Evolutionary conservation across 2,329 filamentous ascomycete genomes (phyloP).

Genomic region (Dactylella cylindrospora): DNA sequence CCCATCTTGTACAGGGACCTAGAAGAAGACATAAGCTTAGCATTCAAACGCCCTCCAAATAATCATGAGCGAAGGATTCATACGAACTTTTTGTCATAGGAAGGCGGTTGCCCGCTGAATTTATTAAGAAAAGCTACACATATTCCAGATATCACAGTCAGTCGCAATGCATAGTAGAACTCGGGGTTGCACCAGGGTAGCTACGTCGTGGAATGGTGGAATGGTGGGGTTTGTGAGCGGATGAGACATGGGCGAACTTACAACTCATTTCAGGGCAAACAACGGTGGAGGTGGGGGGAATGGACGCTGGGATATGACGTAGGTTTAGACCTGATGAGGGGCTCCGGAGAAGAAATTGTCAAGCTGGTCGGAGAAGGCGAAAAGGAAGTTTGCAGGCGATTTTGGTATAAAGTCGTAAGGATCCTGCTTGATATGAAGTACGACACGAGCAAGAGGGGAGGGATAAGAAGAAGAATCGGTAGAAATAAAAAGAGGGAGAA

Average conservation of each 20-base stretch:
- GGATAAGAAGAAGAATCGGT: neutral
- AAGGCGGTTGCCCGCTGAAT: slow-evolving; percentile 53
- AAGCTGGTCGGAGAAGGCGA: neutral
- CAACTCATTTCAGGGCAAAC: slow-evolving; percentile 35
- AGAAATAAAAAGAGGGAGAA: neutral
- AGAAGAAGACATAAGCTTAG: slow-evolving; percentile 45
- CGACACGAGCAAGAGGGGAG: neutral
- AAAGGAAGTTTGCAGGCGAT: too few relatives aligned
- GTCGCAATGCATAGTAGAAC: neutral
- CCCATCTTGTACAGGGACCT: slow-evolving; percentile 90
- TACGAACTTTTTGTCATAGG: slow-evolving; percentile 93
- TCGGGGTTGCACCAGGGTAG: slow-evolving; percentile 2
- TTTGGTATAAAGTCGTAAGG: too few relatives aligned
- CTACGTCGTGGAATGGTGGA: too few relatives aligned
- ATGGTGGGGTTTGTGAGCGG: slow-evolving; percentile 37
- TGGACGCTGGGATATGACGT: too few relatives aligned
- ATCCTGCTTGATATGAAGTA: neutral
- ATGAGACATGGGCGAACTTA: slow-evolving; percentile 32
- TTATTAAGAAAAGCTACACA: slow-evolving; percentile 44
- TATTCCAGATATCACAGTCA: slow-evolving; percentile 10
- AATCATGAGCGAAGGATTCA: neutral
- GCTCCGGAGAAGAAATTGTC: neutral
- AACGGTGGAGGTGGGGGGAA: too few relatives aligned
- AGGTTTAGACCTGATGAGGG: neutral
- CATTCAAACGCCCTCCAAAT: slow-evolving; percentile 4